A percentile compares a stretch with the other conserved stretches of the same genome.
These are phyloP conservation scores for Retiboletus flavoniger DNA, from an alignment of 1,284 basidiomycete genomes.

Conservation along the genomic window DNA sequence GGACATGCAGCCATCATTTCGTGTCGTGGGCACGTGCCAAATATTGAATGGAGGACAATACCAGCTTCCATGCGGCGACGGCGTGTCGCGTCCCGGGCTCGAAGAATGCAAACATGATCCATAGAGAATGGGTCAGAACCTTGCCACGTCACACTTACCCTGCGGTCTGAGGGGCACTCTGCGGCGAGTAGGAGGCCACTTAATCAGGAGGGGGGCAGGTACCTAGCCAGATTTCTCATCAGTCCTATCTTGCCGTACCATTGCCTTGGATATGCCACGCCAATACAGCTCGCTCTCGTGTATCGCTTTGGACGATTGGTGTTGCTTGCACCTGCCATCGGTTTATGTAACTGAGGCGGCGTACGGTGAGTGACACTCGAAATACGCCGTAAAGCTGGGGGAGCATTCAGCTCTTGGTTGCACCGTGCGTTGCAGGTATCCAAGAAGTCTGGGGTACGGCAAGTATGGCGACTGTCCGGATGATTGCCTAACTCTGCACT, in stretches of 20 bases:
- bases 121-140: neutral
- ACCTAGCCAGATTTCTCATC: neutral
- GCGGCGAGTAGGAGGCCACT: neutral
- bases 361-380: conserved; percentile 3
- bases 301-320: neutral
- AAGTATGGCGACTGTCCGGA: no score
- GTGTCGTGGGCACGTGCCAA: neutral
- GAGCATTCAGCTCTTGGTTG: neutral
- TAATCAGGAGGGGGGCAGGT: neutral
- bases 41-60: neutral
- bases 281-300: neutral
- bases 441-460: neutral
- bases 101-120: neutral
- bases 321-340: neutral
- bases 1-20: no score
- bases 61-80: neutral
- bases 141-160: neutral
- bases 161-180: neutral
- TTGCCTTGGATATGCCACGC: neutral
- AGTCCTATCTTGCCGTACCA: neutral
- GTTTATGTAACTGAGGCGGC: neutral
- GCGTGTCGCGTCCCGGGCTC: neutral
- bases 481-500: no score
- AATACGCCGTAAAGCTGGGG: neutral
- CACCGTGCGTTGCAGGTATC: neutral